Evolutionary conservation across 352 stramenopile species (phyloP).

Genomic region (Pythium myriotylum): DNA sequence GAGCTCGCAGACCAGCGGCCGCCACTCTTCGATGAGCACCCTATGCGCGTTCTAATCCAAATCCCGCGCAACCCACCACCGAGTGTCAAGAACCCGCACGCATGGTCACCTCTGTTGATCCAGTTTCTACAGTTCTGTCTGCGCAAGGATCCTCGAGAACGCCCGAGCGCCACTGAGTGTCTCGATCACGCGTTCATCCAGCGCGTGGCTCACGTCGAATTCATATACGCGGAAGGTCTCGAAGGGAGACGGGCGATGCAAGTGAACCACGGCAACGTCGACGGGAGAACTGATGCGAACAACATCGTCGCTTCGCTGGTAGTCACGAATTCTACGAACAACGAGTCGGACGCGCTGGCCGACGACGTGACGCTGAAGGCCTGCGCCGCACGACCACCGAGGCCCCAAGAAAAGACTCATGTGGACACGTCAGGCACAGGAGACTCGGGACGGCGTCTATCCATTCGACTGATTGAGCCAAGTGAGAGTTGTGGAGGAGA

Average conservation of each 20-base stretch:
- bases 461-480: neutral
- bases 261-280: neutral
- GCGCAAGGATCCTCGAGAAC: conserved; percentile 64
- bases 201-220: conserved; percentile 34
- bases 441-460: too few species aligned
- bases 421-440: too few species aligned
- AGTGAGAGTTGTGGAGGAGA: neutral
- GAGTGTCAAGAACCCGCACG: conserved; percentile 62
- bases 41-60: conserved; percentile 81
- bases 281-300: too few species aligned
- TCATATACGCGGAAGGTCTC: conserved; percentile 12
- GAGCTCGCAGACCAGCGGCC: conserved; percentile 92
- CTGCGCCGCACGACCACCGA: conserved; percentile 6
- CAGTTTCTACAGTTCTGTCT: conserved; percentile 89
- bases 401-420: neutral
- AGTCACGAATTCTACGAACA: neutral
- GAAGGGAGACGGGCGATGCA: neutral
- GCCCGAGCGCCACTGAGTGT: conserved; percentile 86
- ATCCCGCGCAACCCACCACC: conserved; percentile 84
- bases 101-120: conserved; percentile 80
- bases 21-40: conserved; percentile 89
- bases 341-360: conserved; percentile 16
- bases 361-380: conserved; percentile 28
- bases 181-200: conserved; percentile 90
- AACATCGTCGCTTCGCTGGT: neutral